These are phyloP conservation scores for Pseudogymnoascus sp. DNA, from an alignment of 2,329 filamentous ascomycete species.

Conservation along the genomic window DNA sequence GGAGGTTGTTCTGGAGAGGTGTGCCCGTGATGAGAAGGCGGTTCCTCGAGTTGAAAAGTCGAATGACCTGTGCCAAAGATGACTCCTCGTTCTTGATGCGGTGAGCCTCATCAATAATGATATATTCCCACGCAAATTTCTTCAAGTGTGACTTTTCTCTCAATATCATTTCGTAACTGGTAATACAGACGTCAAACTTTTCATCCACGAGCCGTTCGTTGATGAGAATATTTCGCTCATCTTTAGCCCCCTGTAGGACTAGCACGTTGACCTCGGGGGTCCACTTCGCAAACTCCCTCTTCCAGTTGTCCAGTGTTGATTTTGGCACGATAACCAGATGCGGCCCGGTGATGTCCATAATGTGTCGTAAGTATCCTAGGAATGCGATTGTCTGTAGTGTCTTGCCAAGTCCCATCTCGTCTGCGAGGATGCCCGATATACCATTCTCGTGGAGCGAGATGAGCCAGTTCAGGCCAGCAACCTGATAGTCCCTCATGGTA, in stretches of 20 bases:
- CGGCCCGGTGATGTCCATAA: conserved; percentile 81
- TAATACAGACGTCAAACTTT: conserved; percentile 96
- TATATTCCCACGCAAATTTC: conserved; percentile 99
- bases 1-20: conserved; percentile 93
- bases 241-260: conserved; percentile 89
- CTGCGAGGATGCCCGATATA: conserved; percentile 94
- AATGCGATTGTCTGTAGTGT: conserved; percentile 97
- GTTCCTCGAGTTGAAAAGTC: conserved; percentile 91
- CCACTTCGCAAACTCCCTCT: conserved; percentile 87
- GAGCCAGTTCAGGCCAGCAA: conserved; percentile 93
- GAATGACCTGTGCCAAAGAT: conserved; percentile 90
- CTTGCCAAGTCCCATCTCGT: conserved; percentile 98
- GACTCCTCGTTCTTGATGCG: conserved; percentile 99
- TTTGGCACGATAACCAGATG: conserved; percentile 92
- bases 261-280: conserved; percentile 92
- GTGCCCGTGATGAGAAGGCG: conserved; percentile 93
- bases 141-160: conserved; percentile 90
- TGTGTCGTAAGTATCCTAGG: conserved; percentile 85
- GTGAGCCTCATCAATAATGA: conserved; percentile 96
- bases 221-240: conserved; percentile 82
- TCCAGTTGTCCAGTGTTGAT: conserved; percentile 97
- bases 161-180: conserved; percentile 97
- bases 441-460: conserved; percentile 97
- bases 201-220: conserved; percentile 86
- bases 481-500: conserved; percentile 91